Base-by-base conservation (phyloP, 1,139 yeast genomes). In the Pichia cactophila region DNA sequence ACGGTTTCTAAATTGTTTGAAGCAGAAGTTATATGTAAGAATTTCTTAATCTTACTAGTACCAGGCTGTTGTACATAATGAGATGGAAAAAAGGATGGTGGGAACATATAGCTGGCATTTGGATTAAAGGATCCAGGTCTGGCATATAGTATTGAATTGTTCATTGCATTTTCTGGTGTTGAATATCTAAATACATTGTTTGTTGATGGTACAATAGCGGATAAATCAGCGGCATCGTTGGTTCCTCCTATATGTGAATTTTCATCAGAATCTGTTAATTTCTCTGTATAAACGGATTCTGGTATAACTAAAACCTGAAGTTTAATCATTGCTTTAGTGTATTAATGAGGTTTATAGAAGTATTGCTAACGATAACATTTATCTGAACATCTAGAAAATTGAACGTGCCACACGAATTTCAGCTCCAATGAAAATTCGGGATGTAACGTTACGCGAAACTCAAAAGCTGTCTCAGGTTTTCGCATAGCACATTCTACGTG, bases 11-110 rank as follows among this genome's bases (percentile, higher is more conserved):
- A 66, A 2, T 74, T 65, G 44, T 74, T 69, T 3, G 66, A 58
- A 5, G 75, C 70, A 11, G 71, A 68, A 0, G 87, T 78, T 46
- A 86, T 69, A 60, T 83, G 87, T 42, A 86, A 71, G 59, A 86
- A 83, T 61, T 76, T 78, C 53, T 77, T 71, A 7, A 64, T 46
- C 17, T 43, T 49, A 31, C 39, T 50, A 23, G 28, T 9, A 11
- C 28, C 45, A n/a, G 12, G 31, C 28, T 50, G 14, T 49, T 53
- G 42, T 14, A 17, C 31, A 14, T 35, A 17, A 9, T 38, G 33
- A 10, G 47, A 31, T 10, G 26, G 31, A 7, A 42, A n/a, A 31
- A 33, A 47, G 6, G 48, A 45, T n/a, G 44, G 39, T 20, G 53
- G 48, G 31, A 38, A 42, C 28, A 45, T 40, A 14, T 46, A 51